Conservation (phyloP, 2,329 filamentous ascomycete genomes). For the Pseudogymnoascus sp. region DNA sequence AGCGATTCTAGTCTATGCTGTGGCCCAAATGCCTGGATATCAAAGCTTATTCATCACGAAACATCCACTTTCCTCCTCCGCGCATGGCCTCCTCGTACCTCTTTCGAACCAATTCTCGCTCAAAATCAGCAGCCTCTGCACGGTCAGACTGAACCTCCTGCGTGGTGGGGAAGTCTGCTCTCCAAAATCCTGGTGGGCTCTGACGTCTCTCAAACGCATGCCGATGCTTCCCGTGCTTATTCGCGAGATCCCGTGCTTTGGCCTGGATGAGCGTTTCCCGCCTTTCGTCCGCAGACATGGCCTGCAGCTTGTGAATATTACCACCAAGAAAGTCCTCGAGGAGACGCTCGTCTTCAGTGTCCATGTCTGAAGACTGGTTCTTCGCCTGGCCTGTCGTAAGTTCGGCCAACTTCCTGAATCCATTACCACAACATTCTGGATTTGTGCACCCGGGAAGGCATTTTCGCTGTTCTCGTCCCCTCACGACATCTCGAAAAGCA, state of each 20-base stretch:
- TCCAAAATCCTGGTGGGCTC: conserved; percentile 85
- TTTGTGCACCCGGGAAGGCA: conserved; percentile 55
- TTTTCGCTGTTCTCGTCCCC: conserved; percentile 47
- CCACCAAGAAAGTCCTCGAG: conserved; percentile 48
- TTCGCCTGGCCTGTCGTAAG: conserved; percentile 19
- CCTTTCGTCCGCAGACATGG: conserved; percentile 53
- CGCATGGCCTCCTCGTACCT: conserved; percentile 76
- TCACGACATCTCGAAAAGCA: conserved; percentile 53
- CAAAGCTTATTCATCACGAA: conserved; percentile 57
- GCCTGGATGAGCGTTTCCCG: conserved; percentile 66
- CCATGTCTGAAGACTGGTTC: background rate
- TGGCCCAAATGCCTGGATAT: conserved; percentile 1
- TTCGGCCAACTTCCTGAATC: conserved; percentile 25
- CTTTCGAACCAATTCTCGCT: conserved; percentile 58
- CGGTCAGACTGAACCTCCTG: conserved; percentile 66
- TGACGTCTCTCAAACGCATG: conserved; percentile 61
- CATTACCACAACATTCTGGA: conserved; percentile 42
- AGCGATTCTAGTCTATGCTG: conserved; percentile 1
- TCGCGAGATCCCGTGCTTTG: conserved; percentile 62
- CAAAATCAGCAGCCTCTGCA: conserved; percentile 53
- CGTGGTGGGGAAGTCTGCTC: conserved; percentile 78
- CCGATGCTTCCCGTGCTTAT: conserved; percentile 68
- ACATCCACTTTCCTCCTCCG: conserved; percentile 67
- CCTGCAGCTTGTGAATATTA: conserved; percentile 49
- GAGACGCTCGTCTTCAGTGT: conserved; percentile 38